These are phyloP conservation scores for Schoenoplectus tabernaemontani DNA, from an alignment of 202 grass and related monocot genomes.

Conservation along the genomic window DNA sequence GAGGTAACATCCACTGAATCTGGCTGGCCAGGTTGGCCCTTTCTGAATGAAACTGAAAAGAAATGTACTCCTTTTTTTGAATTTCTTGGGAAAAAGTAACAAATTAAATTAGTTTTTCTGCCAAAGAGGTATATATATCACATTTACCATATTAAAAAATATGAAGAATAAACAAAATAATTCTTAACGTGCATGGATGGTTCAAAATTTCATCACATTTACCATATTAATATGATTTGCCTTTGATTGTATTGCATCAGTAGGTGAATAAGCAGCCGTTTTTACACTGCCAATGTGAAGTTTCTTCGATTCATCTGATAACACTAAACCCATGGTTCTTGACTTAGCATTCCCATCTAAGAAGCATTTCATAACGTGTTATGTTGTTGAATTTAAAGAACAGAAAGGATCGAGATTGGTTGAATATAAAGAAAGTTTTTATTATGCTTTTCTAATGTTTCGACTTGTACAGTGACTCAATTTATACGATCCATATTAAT, in stretches of 20 bases:
- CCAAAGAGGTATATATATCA: background rate
- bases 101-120: background rate
- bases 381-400: too few species aligned
- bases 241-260: conserved; percentile 7
- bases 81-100: background rate
- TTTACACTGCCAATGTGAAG: background rate
- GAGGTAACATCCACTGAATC: too few species aligned
- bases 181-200: background rate
- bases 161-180: background rate
- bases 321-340: background rate
- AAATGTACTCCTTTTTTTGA: background rate
- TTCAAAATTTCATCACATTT: background rate
- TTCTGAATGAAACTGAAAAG: background rate
- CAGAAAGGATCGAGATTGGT: too few species aligned
- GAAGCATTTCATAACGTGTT: conserved; percentile 19
- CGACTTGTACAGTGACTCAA: too few species aligned
- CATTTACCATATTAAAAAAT: background rate
- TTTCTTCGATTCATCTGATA: background rate
- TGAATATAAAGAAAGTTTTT: too few species aligned
- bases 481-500: too few species aligned
- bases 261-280: background rate
- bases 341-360: conserved; percentile 1
- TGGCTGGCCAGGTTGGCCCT: background rate
- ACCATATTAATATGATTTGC: background rate
- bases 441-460: too few species aligned